Evolutionary conservation across 805 yeast genomes (phyloP), one percentile per base, ranked within the genome.

Genomic region (Barnettozyma vustinii): DNA sequence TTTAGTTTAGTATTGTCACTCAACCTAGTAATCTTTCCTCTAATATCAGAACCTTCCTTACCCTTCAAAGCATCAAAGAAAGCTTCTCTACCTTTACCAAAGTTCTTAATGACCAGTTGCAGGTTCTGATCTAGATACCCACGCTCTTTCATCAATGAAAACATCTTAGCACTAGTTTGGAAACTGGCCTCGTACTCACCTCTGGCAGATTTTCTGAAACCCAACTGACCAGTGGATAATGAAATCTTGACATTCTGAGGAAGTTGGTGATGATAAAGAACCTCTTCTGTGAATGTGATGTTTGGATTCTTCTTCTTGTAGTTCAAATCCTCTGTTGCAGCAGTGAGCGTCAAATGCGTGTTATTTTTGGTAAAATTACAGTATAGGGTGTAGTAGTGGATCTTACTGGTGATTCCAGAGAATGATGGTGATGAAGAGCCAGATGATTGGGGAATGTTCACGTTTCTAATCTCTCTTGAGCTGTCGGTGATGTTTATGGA

Each of bases 141-240:
- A 54, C 73, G 76, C 62, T 82, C 86, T 67, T 80, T 81, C 63
- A 92, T 86, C 55, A 75, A 65, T 53, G 81, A 76, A 67, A 92
- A 89, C 69, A 87, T 74, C 54, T 78, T 79, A 4, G 90, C 72
- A 15, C 90, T 72, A 9, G 92, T 84, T 65, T 90, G 97, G 73
- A 84, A 91, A 13, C 85, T 85, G 1, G 96, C 97, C 68, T 92
- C 99, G 61, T 87, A 88, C 66, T 89, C 96, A 44, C 95, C 88
- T 68, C 97, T 81, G 49, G 89, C 89, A 16, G 94, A 80, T 61
- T 90, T 89, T 61, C 89, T 79, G 73, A 90, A 92, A 3, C 98
- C 99, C 45, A 89, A 72, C 62, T 79, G 80, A 45, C 99, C 99
- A 0, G 96, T 84, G 8, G 88, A 78, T 45, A 87, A 70, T 20